These are phyloP conservation scores for Monosporozyma aquatica DNA, from an alignment of 805 yeast genomes.

Conservation along the genomic window DNA sequence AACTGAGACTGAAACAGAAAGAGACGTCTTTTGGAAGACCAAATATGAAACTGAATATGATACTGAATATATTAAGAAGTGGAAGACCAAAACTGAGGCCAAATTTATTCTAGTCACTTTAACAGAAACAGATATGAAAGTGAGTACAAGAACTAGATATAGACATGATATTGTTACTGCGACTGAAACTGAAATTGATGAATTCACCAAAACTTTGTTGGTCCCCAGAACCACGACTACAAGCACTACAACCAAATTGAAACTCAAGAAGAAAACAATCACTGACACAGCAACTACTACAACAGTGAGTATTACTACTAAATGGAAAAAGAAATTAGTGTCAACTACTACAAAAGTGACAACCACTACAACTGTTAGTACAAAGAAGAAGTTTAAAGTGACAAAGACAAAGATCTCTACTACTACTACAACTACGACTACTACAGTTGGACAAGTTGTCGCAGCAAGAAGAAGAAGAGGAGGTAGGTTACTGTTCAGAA, in stretches of 20 bases:
- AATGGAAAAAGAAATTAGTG: conserved; percentile 6
- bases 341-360: conserved; percentile 11
- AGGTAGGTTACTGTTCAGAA: not conserved
- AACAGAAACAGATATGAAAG: conserved; percentile 18
- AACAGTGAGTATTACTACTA: conserved; percentile 14
- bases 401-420: conserved; percentile 7
- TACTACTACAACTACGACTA: conserved; percentile 14
- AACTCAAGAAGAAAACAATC: conserved; percentile 9
- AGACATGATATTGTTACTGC: conserved; percentile 13
- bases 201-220: conserved; percentile 3
- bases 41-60: conserved; percentile 4
- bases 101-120: conserved; percentile 25
- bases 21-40: conserved; percentile 6
- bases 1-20: conserved; percentile 11
- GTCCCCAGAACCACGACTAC: conserved; percentile 5
- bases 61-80: conserved; percentile 12
- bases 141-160: conserved; percentile 15
- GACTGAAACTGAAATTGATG: conserved; percentile 21
- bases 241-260: conserved; percentile 10
- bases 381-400: conserved; percentile 3
- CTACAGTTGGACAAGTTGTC: conserved; percentile 3
- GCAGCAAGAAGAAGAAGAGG: conserved; percentile 1
- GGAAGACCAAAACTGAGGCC: conserved; percentile 19
- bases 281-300: conserved; percentile 17
- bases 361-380: conserved; percentile 9